Evolutionary conservation across 2,329 filamentous ascomycete species (phyloP).

Genomic region (Exophiala sideris): DNA sequence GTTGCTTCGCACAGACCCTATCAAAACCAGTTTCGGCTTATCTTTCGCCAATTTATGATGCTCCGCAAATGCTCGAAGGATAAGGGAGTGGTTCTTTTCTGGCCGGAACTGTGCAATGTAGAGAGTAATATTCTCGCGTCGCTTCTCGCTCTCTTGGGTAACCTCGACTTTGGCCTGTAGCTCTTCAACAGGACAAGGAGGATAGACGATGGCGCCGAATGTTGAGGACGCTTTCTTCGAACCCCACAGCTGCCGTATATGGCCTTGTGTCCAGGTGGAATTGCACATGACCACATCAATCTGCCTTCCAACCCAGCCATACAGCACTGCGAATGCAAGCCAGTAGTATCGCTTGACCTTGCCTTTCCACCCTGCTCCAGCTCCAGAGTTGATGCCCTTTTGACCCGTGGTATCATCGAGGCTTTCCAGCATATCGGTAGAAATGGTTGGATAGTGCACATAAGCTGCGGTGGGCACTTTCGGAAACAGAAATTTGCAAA

Average conservation of each 20-base stretch:
- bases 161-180: conserved; percentile 72
- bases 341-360: conserved; percentile 76
- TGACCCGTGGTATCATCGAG: conserved; percentile 64
- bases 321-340: conserved; percentile 76
- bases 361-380: conserved; percentile 70
- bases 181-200: conserved; percentile 85
- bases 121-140: conserved; percentile 69
- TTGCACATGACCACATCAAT: conserved; percentile 98
- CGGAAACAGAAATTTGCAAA: conserved; percentile 78
- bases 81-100: conserved; percentile 90
- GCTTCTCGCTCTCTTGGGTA: conserved; percentile 56
- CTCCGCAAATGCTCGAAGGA: conserved; percentile 77
- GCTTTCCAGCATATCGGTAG: conserved; percentile 91
- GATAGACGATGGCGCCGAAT: conserved; percentile 76
- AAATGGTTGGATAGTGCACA: conserved; percentile 97
- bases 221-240: conserved; percentile 43
- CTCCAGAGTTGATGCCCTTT: conserved; percentile 78
- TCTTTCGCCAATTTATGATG: conserved; percentile 58
- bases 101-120: conserved; percentile 98
- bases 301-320: conserved; percentile 75
- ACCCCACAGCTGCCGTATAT: conserved; percentile 75
- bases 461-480: conserved; percentile 83
- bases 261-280: conserved; percentile 85
- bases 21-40: conserved; percentile 69
- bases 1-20: conserved; percentile 83